phyloP scores from a whole-genome alignment of 345 rosid genomes.

The Hypericum perforatum region DNA sequence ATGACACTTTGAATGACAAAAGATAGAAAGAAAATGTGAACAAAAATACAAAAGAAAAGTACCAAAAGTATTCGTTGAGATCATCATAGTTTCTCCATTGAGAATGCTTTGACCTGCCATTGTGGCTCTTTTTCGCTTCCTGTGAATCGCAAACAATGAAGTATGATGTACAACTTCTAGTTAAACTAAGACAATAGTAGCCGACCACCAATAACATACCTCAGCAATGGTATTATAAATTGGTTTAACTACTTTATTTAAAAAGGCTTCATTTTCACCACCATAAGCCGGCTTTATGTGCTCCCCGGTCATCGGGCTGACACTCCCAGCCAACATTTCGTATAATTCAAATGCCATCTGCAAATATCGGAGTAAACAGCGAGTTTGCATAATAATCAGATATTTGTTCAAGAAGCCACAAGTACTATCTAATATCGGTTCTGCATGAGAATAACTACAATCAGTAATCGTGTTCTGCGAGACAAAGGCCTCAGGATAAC shows the following conservation, averaged over 20 bases:
- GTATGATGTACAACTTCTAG: background rate
- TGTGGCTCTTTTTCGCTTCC: background rate
- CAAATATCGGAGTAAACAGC: background rate
- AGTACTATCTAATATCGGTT: no score
- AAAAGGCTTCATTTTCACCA: background rate
- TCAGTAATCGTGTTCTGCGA: no score
- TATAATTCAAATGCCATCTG: conserved; percentile 36
- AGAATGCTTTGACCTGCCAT: background rate
- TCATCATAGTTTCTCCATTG: background rate
- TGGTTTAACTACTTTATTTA: background rate
- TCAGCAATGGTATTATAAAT: background rate
- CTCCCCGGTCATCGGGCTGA: conserved; percentile 42
- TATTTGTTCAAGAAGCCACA: no score
- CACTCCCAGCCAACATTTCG: conserved; percentile 63
- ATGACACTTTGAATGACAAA: background rate
- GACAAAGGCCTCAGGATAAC: no score
- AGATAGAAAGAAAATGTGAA: background rate
- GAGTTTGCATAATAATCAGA: no score
- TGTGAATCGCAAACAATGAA: background rate
- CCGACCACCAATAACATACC: background rate
- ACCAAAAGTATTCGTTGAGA: conserved; percentile 6
- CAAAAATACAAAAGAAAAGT: conserved; percentile 4
- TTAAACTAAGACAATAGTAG: background rate
- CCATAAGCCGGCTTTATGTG: background rate
- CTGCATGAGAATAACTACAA: no score